Percentiles rank a stretch among this genome's conserved stretches.
Conservation (phyloP, 345 rosid species). For the Angophora floribunda region DNA sequence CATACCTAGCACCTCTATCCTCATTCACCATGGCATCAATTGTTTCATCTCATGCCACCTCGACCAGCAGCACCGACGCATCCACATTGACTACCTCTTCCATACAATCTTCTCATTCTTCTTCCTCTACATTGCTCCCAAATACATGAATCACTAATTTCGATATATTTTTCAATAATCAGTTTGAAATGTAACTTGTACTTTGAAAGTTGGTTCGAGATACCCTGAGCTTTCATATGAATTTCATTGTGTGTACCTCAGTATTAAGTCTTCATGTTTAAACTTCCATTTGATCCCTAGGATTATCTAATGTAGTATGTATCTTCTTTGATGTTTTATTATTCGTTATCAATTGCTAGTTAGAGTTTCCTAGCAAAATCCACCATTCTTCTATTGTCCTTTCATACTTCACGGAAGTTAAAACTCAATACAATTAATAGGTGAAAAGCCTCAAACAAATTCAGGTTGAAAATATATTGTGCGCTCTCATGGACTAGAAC, state of each 20-base stretch:
- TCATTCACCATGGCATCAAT: neutral
- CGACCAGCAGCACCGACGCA: neutral
- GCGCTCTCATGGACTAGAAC: neutral
- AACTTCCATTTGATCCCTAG: neutral
- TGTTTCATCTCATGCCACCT: neutral
- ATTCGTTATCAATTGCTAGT: neutral
- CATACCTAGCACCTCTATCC: neutral
- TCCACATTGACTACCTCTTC: neutral
- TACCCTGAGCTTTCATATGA: neutral
- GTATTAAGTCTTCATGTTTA: neutral
- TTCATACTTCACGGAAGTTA: neutral
- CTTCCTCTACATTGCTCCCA: neutral
- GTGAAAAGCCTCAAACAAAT: neutral
- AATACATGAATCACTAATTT: neutral
- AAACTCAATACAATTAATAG: neutral
- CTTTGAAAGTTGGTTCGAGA: neutral
- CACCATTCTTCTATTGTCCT: neutral
- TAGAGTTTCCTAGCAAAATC: neutral
- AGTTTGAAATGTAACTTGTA: neutral
- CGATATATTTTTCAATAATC: neutral
- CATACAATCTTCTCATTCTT: neutral
- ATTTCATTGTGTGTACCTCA: neutral
- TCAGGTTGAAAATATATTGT: neutral
- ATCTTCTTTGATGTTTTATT: neutral
- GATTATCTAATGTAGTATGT: neutral